phyloP scores from a whole-genome alignment of 106 monocot genomes.

The Acanthochlamys bracteata region DNA sequence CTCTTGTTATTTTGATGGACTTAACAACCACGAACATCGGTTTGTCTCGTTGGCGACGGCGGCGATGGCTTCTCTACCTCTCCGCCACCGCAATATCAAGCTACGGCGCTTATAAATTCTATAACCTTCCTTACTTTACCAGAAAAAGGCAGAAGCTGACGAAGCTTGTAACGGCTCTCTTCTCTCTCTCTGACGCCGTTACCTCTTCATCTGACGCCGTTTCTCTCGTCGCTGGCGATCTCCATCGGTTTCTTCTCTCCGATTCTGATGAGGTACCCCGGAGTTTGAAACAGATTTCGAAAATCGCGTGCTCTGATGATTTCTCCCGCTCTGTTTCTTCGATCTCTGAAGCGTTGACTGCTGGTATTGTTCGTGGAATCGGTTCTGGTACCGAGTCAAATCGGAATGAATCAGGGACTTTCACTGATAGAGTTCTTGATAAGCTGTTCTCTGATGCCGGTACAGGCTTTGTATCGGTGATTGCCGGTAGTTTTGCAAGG shows the following conservation, averaged over 20 bases:
- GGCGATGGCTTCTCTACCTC: constrained; percentile 20
- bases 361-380: constrained; percentile 31
- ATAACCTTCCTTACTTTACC: constrained; percentile 36
- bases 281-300: constrained; percentile 41
- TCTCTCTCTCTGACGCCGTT: constrained; percentile 33
- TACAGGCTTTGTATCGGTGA: constrained; percentile 44
- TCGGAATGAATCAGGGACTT: background rate
- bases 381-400: background rate
- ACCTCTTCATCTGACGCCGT: constrained; percentile 38
- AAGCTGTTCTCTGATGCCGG: constrained; percentile 47
- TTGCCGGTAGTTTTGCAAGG: constrained; percentile 54
- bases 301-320: constrained; percentile 46
- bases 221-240: constrained; percentile 41
- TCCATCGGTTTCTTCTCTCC: constrained; percentile 52
- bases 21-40: constrained; percentile 9
- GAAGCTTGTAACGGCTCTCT: constrained; percentile 29
- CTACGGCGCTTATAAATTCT: constrained; percentile 35
- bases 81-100: constrained; percentile 30
- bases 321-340: constrained; percentile 34
- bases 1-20: background rate
- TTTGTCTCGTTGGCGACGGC: constrained; percentile 23
- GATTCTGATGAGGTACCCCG: constrained; percentile 51
- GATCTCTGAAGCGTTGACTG: constrained; percentile 44
- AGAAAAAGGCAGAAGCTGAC: constrained; percentile 20
- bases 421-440: constrained; percentile 38